Base-by-base conservation (phyloP, 176 grass and related monocot genomes). In the Phoenix roebelenii region DNA sequence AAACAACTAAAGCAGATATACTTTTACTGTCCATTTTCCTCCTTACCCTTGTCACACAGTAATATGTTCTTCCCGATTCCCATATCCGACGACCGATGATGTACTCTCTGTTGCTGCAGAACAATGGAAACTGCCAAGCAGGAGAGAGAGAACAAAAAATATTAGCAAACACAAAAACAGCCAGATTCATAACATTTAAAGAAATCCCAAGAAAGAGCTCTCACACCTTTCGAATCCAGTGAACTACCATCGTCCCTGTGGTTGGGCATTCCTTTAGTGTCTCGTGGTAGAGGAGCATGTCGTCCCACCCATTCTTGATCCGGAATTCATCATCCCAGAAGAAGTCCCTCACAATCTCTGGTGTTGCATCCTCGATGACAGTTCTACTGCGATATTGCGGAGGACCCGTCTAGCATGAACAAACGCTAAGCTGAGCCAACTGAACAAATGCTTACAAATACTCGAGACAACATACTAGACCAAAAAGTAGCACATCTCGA, bases 251-350 rank as follows among this genome's bases (percentile, higher is more conserved):
- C 0, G 76, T 76, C 16, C 94, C 94, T 2, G 88, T 93, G 29
- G n/a, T 39, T 0, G 51, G 69, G 61, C 85, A 92, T 56, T 88
- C 84, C 74, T 92, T 76, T 59, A 98, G 18, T 3, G 60, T 86
- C 20, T 91, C 73, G 10, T 89, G 67, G 20, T 93, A 28, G 64
- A 98, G 84, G 17, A 98, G 88, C 94, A 98, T 93, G 55, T 98
- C 82, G 12, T 98, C 94, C 84, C 85, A 98, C 0, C 60, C 60
- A 73, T 89, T 98, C 26, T 77, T 89, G 4, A 62, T 79, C 66
- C 94, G 76, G 71, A 98, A 98, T 19, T 98, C 88, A 15, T 98
- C 94, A 3, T 98, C 94, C 94, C 94, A 89, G 72, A 98, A 98
- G 82, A 98, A 93, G 70, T 93, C 94, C 67, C 82, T 77, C 2